phyloP scores from a whole-genome alignment of 192 early-diverging fungal species.

The Gonapodya sp. region DNA sequence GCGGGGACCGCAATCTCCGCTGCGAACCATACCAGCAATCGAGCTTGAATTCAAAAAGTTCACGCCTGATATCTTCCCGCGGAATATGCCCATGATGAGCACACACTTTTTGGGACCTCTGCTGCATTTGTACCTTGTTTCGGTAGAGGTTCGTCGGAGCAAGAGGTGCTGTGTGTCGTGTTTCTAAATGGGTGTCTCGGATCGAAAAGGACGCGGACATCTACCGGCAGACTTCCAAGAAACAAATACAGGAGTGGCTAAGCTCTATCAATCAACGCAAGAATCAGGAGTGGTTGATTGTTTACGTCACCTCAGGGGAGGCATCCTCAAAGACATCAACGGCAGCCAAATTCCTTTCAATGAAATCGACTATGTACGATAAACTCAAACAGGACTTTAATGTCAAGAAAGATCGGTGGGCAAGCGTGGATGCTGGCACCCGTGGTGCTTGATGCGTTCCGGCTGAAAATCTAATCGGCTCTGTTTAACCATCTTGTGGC shows the following conservation, averaged over 20 bases:
- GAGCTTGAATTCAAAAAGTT: slow-evolving; percentile 32
- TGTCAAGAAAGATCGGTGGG: slow-evolving; percentile 3
- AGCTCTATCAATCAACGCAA: slow-evolving; percentile 61
- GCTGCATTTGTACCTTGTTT: slow-evolving; percentile 70
- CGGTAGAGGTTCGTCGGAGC: slow-evolving; percentile 50
- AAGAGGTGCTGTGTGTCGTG: background rate
- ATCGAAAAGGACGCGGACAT: slow-evolving; percentile 58
- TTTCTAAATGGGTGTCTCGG: background rate
- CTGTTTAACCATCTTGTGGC: background rate
- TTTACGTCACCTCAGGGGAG: slow-evolving; percentile 50
- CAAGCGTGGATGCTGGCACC: background rate
- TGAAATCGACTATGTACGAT: slow-evolving; percentile 40
- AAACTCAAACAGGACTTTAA: slow-evolving; percentile 17
- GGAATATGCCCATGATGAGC: slow-evolving; percentile 23
- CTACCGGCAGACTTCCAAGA: slow-evolving; percentile 54
- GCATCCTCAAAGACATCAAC: background rate
- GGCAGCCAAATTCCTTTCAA: slow-evolving; percentile 35
- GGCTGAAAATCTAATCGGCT: background rate
- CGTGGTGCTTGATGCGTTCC: background rate
- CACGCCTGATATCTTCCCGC: slow-evolving; percentile 35
- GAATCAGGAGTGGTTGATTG: slow-evolving; percentile 84
- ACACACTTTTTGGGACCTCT: slow-evolving; percentile 24
- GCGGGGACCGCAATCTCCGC: slow-evolving; percentile 9
- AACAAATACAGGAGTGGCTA: slow-evolving; percentile 70
- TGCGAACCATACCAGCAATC: slow-evolving; percentile 22